phyloP scores from a whole-genome alignment of 371 early-diverging fungal species.

The Lichtheimia corymbifera region DNA sequence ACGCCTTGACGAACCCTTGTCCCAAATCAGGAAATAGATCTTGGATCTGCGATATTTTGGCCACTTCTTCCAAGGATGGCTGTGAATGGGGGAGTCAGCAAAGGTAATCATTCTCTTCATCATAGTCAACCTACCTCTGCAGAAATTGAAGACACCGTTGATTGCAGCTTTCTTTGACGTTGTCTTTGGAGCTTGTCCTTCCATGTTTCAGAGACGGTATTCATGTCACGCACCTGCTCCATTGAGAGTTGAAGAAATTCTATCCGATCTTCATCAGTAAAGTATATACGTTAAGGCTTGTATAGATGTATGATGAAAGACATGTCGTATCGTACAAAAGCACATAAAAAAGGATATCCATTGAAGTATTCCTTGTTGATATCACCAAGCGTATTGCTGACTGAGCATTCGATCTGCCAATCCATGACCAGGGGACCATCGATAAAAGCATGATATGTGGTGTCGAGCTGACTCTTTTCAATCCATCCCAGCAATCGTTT shows the following conservation, averaged over 20 bases:
- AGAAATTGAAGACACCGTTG: constrained; percentile 3
- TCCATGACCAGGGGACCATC: constrained; percentile 83
- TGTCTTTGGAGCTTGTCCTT: background rate
- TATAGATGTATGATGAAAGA: background rate
- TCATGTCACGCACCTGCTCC: constrained; percentile 70
- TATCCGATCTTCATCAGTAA: constrained; percentile 62
- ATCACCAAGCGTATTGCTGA: constrained; percentile 56
- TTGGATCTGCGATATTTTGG: constrained; percentile 73
- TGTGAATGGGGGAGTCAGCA: background rate
- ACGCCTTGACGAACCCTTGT: constrained; percentile 86
- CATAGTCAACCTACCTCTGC: too few relatives aligned
- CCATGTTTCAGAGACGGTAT: constrained; percentile 26
- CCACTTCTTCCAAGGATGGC: constrained; percentile 13
- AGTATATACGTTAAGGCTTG: too few relatives aligned
- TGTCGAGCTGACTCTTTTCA: constrained; percentile 46
- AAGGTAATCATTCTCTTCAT: too few relatives aligned
- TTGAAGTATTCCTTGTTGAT: constrained; percentile 44
- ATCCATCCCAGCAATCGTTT: constrained; percentile 45
- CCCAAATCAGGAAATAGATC: constrained; percentile 88
- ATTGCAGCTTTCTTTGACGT: background rate
- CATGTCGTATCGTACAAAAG: background rate
- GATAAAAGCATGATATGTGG: constrained; percentile 37
- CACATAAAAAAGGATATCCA: constrained; percentile 37
- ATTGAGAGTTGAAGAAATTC: constrained; percentile 68
- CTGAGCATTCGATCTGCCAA: constrained; percentile 67